These are phyloP conservation scores for Paramicrosporidium saccamoebae DNA, from an alignment of 371 early-diverging fungal genomes.

Conservation along the genomic window DNA sequence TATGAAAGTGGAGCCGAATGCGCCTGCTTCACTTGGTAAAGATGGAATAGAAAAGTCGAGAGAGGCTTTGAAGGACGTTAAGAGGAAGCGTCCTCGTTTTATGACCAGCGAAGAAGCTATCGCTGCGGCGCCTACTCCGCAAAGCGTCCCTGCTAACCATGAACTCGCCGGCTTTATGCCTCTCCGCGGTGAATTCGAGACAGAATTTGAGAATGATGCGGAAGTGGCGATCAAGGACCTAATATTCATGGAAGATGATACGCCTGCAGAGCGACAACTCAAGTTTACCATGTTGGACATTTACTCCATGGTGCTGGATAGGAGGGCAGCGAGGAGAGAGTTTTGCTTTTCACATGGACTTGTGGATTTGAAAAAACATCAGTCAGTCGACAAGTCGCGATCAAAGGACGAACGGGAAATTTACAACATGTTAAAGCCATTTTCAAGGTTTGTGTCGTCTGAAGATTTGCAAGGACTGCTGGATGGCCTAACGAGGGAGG, in stretches of 20 bases:
- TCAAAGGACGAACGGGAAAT: slow-evolving; percentile 52
- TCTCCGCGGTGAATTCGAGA: slow-evolving; percentile 82
- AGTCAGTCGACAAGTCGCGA: slow-evolving; percentile 34
- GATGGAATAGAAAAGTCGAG: slow-evolving; percentile 14
- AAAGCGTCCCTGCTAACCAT: slow-evolving; percentile 44
- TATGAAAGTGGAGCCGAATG: slow-evolving; percentile 25
- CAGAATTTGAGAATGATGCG: slow-evolving; percentile 82
- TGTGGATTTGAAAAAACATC: slow-evolving; percentile 45
- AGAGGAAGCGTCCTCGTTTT: slow-evolving; percentile 1
- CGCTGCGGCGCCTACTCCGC: slow-evolving; percentile 9
- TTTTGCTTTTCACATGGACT: slow-evolving; percentile 57
- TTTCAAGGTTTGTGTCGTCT: slow-evolving; percentile 48
- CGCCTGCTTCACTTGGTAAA: slow-evolving; percentile 13
- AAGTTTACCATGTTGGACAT: slow-evolving; percentile 68
- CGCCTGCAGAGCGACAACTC: slow-evolving; percentile 44
- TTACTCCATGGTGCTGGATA: slow-evolving; percentile 55
- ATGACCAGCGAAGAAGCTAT: slow-evolving; percentile 6
- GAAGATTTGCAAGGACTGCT: slow-evolving; percentile 46
- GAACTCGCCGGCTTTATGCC: slow-evolving; percentile 94
- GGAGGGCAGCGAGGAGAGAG: slow-evolving; percentile 43
- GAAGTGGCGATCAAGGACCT: slow-evolving; percentile 77
- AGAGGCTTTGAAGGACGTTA: slow-evolving; percentile 4
- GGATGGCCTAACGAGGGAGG: slow-evolving; percentile 28
- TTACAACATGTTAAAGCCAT: slow-evolving; percentile 33
- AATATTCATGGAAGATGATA: slow-evolving; percentile 51